Conservation (phyloP, 2,329 filamentous ascomycete genomes). For the Microcera coccophila region DNA sequence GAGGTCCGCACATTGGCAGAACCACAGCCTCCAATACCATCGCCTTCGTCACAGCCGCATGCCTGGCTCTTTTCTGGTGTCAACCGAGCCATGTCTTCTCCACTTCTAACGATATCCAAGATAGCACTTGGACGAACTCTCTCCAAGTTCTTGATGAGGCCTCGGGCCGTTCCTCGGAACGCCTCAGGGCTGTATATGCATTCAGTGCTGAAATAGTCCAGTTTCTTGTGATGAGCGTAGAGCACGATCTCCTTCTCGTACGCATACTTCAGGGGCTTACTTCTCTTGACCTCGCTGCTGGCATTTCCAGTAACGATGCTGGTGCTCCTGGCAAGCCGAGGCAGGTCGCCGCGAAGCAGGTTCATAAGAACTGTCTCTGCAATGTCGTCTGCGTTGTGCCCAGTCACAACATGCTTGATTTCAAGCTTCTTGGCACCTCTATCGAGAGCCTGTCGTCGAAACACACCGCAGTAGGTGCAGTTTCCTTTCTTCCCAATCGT, state of each 20-base stretch:
- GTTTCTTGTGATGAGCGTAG: conserved; percentile 92
- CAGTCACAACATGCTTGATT: conserved; percentile 92
- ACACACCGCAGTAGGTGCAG: conserved; percentile 98
- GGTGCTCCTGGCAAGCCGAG: conserved; percentile 81
- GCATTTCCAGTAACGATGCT: conserved; percentile 79
- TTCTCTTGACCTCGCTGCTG: conserved; percentile 85
- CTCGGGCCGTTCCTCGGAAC: conserved; percentile 86
- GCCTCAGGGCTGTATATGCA: conserved; percentile 98
- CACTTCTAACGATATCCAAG: conserved; percentile 87
- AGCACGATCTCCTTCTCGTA: conserved; percentile 99
- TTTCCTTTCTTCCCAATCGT: conserved; percentile 97
- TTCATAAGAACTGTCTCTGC: conserved; percentile 99
- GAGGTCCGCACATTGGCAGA: conserved; percentile 57
- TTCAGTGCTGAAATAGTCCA: conserved; percentile 98
- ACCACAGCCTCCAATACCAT: conserved; percentile 65
- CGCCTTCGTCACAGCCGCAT: conserved; percentile 36
- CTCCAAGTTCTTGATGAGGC: conserved; percentile 91
- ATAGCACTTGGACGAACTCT: conserved; percentile 91
- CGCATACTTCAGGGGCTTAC: conserved; percentile 95
- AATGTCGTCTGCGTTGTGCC: conserved; percentile 95
- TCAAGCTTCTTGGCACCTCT: conserved; percentile 81
- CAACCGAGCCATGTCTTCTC: conserved; percentile 92
- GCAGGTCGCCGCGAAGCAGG: conserved; percentile 81
- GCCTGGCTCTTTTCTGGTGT: conserved; percentile 37
- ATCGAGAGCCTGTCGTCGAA: conserved; percentile 88